Conservation (phyloP, 371 early-diverging fungal species). For the Actinomucor elegans region DNA sequence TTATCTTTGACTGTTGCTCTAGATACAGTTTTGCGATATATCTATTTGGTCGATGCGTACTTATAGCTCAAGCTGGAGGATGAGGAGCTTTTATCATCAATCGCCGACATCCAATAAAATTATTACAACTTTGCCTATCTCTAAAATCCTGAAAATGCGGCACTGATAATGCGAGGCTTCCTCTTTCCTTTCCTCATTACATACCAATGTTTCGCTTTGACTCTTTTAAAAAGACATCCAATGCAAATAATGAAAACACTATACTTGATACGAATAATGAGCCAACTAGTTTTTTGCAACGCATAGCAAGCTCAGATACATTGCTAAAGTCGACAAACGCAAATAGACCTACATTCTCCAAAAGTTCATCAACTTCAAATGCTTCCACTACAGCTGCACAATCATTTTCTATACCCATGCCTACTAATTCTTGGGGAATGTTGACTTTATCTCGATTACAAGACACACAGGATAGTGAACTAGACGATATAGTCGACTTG, state of each 20-base stretch:
- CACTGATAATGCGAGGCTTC: too few species aligned
- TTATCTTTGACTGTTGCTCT: too few species aligned
- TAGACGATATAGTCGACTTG: slow-evolving; percentile 40
- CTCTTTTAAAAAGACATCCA: slow-evolving; percentile 12
- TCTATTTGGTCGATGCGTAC: too few species aligned
- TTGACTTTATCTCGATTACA: slow-evolving; percentile 34
- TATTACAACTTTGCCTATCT: too few species aligned
- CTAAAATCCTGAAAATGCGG: too few species aligned
- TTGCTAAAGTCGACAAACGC: slow-evolving; percentile 6
- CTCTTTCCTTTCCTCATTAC: background rate
- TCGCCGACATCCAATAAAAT: too few species aligned
- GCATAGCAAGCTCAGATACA: slow-evolving; percentile 32
- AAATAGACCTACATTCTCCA: background rate
- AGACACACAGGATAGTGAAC: slow-evolving; percentile 29
- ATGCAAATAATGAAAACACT: slow-evolving; percentile 1
- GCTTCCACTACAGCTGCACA: background rate
- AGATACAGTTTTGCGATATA: too few species aligned
- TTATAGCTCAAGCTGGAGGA: too few species aligned
- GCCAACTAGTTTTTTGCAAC: slow-evolving; percentile 23
- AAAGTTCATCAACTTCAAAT: background rate
- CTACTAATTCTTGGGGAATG: slow-evolving; percentile 55
- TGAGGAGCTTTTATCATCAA: too few species aligned
- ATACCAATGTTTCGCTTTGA: slow-evolving; percentile 40
- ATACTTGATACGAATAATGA: background rate
- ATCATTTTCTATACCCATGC: slow-evolving; percentile 50